These are phyloP conservation scores for Aureobasidium sp. DNA, from an alignment of 2,329 filamentous ascomycete genomes.

Conservation along the genomic window DNA sequence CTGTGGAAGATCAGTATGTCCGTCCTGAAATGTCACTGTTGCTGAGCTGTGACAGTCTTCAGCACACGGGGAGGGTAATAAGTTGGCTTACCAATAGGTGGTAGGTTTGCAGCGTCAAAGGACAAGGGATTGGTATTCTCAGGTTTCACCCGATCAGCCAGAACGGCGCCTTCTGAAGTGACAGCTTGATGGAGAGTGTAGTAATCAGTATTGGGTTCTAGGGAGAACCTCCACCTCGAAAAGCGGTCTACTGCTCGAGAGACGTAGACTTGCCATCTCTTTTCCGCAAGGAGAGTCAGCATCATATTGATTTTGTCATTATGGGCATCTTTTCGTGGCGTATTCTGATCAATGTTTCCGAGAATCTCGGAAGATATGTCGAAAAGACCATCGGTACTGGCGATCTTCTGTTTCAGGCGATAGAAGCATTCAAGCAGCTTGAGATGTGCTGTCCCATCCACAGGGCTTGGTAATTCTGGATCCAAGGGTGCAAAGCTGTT, in stretches of 20 bases:
- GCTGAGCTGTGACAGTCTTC: too few relatives aligned
- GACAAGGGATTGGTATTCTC: neutral
- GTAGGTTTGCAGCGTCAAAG: constrained; percentile 39
- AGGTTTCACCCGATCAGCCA: neutral
- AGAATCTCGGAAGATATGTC: constrained; percentile 34
- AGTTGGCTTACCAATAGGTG: constrained; percentile 49
- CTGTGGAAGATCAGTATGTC: constrained; percentile 33
- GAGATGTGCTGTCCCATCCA: constrained; percentile 64
- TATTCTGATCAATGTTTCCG: neutral
- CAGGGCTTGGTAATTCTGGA: constrained; percentile 21
- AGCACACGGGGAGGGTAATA: neutral
- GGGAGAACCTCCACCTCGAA: constrained; percentile 53
- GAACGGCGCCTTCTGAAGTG: neutral
- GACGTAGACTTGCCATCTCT: constrained; percentile 66
- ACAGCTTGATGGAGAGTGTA: neutral
- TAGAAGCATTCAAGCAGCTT: constrained; percentile 65
- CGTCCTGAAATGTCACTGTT: neutral
- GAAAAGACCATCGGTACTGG: constrained; percentile 60
- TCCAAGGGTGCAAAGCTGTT: constrained; percentile 19
- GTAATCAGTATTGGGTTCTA: constrained; percentile 22
- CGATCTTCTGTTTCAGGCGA: constrained; percentile 58
- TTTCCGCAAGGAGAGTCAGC: constrained; percentile 56
- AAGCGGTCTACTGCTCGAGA: constrained; percentile 63
- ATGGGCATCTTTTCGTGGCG: neutral
- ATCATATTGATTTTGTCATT: constrained; percentile 30